Evolutionary conservation across 129 eudicot species (phyloP), one percentile per base, ranked within the genome.

Genomic region (Scalesia atractyloides): DNA sequence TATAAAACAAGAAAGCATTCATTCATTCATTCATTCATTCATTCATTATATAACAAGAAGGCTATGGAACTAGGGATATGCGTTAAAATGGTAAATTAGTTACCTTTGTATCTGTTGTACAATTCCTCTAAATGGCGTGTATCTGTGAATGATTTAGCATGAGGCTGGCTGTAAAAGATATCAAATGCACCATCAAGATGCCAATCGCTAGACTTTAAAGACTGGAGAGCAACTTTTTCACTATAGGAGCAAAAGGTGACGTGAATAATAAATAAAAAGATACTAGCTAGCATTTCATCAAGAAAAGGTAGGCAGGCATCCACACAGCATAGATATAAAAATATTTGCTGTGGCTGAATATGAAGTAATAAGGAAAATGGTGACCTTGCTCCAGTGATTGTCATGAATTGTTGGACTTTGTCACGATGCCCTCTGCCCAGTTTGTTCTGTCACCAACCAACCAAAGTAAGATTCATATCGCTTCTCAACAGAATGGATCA

Each of bases 181-280:
- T 94, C 98, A 84, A 94, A 90, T 33, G 98, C 98, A 71, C 87
- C 93, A 75, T 94, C 98, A 51, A 94, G 85, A 51, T 94, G 90
- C 97, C 97, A 94, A 66, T 94, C 97, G 61, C 96, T 87, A 46
- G 91, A 79, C 72, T 87, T 94, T 73, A 94, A 70, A 20, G 96
- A 73, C 65, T 94, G 97, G 70, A 88, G 76, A 22, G 96, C 92
- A 72, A 74, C 84, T 73, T 94, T 90, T 49, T 94, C 98, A 81
- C 98, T 94, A 85, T 79, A 14, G 2, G 64, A 68, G 73, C 16
- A 71, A 34, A 39, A 14, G 2, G 47, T 71, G 59, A 62, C 15
- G 26, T 22, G n/a, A 34, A n/a, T 2, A 19, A 43, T 13, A 11
- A 46, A 46, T 30, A 2, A 24, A 46, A 8, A 73, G 30, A 59